Percentiles rank a stretch among this genome's conserved stretches.
These are phyloP conservation scores for Oemleria cerasiformis DNA, from an alignment of 306 rosid genomes.

Conservation along the genomic window DNA sequence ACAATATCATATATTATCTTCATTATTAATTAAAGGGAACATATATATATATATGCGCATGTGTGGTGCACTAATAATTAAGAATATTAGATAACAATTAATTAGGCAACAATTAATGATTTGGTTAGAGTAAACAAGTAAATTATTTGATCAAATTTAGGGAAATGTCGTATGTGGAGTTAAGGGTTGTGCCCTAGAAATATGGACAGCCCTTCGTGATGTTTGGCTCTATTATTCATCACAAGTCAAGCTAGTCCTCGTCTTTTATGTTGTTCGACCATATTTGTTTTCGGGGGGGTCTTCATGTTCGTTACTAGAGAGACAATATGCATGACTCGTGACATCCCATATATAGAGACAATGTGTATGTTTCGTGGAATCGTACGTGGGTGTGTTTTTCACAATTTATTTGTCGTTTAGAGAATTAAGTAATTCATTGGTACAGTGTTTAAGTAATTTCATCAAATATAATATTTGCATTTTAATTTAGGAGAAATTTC, in stretches of 20 bases:
- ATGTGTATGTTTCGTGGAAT: not conserved
- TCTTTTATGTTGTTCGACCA: not conserved
- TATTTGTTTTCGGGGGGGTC: not conserved
- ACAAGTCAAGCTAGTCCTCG: not conserved
- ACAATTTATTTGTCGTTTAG: too few species aligned
- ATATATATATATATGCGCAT: too few species aligned
- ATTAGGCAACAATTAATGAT: conserved; percentile 6
- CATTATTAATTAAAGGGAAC: conserved; percentile 1
- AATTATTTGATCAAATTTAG: conserved; percentile 23
- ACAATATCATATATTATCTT: conserved; percentile 5
- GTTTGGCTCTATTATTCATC: not conserved
- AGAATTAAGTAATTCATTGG: too few species aligned
- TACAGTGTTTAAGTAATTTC: too few species aligned
- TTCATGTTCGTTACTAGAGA: not conserved
- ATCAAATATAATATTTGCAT: too few species aligned
- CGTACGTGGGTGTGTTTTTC: too few species aligned
- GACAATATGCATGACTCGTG: not conserved
- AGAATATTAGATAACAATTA: not conserved
- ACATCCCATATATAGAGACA: not conserved
- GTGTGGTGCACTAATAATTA: conserved; percentile 26
- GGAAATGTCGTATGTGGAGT: conserved; percentile 17
- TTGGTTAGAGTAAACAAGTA: not conserved
- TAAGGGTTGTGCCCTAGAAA: not conserved
- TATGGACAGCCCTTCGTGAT: conserved; percentile 6
- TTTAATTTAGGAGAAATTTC: too few species aligned